Percentiles rank a stretch among this genome's conserved stretches.
Conservation (phyloP, 2,329 filamentous ascomycete species). For the Huntiella omanensis region DNA sequence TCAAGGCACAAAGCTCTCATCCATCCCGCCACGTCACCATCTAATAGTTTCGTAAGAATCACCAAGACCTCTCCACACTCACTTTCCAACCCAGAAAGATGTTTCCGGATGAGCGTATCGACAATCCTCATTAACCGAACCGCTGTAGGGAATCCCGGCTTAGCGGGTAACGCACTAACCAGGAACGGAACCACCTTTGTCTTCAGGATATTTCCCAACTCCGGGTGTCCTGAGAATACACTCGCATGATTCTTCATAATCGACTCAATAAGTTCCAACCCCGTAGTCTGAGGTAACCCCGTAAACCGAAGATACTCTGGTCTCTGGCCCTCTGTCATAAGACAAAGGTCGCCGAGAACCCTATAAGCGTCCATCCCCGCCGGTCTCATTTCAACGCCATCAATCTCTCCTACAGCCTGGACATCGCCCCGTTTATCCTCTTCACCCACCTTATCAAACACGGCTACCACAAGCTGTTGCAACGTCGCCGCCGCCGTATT, state of each 20-base stretch:
- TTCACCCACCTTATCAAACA: slow-evolving; percentile 74
- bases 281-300: slow-evolving; percentile 61
- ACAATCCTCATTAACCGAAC: slow-evolving; percentile 69
- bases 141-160: slow-evolving; percentile 61
- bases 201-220: slow-evolving; percentile 64
- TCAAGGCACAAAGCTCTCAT: slow-evolving; percentile 84
- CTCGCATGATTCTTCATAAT: slow-evolving; percentile 70
- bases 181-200: slow-evolving; percentile 67
- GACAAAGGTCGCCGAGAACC: slow-evolving; percentile 74
- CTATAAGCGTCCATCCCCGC: slow-evolving; percentile 74
- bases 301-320: slow-evolving; percentile 68
- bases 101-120: slow-evolving; percentile 60
- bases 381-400: slow-evolving; percentile 46
- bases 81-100: slow-evolving; percentile 52
- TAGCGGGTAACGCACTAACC: slow-evolving; percentile 58
- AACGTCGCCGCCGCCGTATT: slow-evolving; percentile 93
- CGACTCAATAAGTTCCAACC: slow-evolving; percentile 80
- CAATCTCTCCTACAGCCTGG: slow-evolving; percentile 46
- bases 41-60: slow-evolving; percentile 67
- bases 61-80: slow-evolving; percentile 74
- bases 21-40: slow-evolving; percentile 71
- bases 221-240: slow-evolving; percentile 59
- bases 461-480: slow-evolving; percentile 77
- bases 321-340: slow-evolving; percentile 68
- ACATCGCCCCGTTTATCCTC: slow-evolving; percentile 57